phyloP scores from a whole-genome alignment of 331 rosid species.

The Phaseolus coccineus region DNA sequence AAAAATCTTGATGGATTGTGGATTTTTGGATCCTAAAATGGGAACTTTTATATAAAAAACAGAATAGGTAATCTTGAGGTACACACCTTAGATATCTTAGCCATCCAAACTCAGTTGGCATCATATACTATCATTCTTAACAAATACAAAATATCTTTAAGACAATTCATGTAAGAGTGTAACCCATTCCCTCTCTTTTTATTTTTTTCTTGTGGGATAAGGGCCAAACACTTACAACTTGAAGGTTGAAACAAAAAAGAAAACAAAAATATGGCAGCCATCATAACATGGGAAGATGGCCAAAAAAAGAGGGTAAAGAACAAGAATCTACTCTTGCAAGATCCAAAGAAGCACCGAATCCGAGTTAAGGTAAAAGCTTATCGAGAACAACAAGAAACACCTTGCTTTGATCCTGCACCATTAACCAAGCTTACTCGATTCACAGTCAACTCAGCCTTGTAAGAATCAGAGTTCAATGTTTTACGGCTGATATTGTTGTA shows the following conservation, averaged over 20 bases:
- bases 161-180: neutral
- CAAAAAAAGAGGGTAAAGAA: conserved; percentile 14
- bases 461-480: conserved; percentile 79
- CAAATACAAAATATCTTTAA: conserved; percentile 11
- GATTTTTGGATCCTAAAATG: too few relatives aligned
- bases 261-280: conserved; percentile 18
- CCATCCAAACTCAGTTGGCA: neutral
- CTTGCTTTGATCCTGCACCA: conserved; percentile 64
- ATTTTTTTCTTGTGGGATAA: neutral
- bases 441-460: conserved; percentile 86
- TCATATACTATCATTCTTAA: neutral
- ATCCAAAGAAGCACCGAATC: conserved; percentile 41
- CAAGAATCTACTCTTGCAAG: conserved; percentile 39
- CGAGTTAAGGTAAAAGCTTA: conserved; percentile 36
- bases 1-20: too few relatives aligned
- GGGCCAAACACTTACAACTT: conserved; percentile 26
- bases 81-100: too few relatives aligned
- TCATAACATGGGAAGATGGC: neutral
- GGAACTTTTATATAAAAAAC: too few relatives aligned
- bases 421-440: conserved; percentile 78
- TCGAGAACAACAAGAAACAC: conserved; percentile 56
- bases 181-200: neutral
- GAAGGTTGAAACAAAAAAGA: neutral
- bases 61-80: too few relatives aligned
- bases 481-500: conserved; percentile 86